phyloP scores from a whole-genome alignment of 1,284 basidiomycete species.

The Wallemia ichthyophaga region DNA sequence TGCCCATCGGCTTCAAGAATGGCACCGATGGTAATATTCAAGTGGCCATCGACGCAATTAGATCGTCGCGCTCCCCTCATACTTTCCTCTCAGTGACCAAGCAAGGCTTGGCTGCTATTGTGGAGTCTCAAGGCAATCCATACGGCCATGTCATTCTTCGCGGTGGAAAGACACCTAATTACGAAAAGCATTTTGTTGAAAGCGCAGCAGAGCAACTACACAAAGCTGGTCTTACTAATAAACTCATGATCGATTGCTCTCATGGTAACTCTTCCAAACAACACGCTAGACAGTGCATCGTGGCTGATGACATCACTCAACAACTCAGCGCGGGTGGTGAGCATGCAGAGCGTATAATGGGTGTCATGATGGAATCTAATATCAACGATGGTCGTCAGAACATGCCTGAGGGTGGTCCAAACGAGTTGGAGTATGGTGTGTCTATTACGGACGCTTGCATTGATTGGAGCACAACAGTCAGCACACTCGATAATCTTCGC shows the following conservation, averaged over 20 bases:
- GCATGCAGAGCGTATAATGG: slow-evolving; percentile 31
- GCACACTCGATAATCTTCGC: slow-evolving; percentile 14
- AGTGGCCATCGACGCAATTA: slow-evolving; percentile 80
- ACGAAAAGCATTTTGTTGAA: slow-evolving; percentile 37
- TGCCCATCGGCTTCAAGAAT: slow-evolving; percentile 77
- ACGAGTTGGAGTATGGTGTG: slow-evolving; percentile 45
- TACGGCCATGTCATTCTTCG: slow-evolving; percentile 83
- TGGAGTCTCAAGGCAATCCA: slow-evolving; percentile 72
- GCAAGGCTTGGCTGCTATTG: slow-evolving; percentile 73
- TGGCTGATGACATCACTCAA: slow-evolving; percentile 23
- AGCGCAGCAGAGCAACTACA: slow-evolving; percentile 35
- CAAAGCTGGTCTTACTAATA: slow-evolving; percentile 24
- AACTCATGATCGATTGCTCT: slow-evolving; percentile 9
- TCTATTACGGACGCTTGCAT: slow-evolving; percentile 63
- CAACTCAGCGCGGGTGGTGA: slow-evolving; percentile 50
- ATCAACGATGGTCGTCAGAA: slow-evolving; percentile 65
- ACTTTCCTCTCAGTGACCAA: slow-evolving; percentile 95
- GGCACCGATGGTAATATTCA: slow-evolving; percentile 17
- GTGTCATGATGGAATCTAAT: slow-evolving; percentile 90
- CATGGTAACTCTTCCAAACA: slow-evolving; percentile 76
- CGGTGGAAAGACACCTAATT: slow-evolving; percentile 66
- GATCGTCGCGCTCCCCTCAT: slow-evolving; percentile 65
- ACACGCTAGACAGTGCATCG: slow-evolving; percentile 41
- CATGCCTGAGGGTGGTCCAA: slow-evolving; percentile 28
- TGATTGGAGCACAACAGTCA: slow-evolving; percentile 46